Percentiles rank a stretch among this genome's conserved stretches.
phyloP scores from a whole-genome alignment of 75 land plant species.

The Picea sitchensis region DNA sequence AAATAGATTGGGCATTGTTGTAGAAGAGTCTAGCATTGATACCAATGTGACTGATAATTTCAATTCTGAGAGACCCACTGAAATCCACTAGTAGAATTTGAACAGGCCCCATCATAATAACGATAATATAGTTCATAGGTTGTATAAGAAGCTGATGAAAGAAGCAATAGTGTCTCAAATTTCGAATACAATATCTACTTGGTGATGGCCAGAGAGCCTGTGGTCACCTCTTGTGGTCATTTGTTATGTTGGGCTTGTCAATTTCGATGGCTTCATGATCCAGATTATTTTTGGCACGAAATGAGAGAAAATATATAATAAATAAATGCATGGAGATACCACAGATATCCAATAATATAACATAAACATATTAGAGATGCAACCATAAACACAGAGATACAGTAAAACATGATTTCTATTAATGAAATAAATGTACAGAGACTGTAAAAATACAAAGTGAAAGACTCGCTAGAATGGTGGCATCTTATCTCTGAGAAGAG shows the following conservation, averaged over 20 bases:
- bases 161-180: neutral
- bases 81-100: neutral
- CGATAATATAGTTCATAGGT: neutral
- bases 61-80: neutral
- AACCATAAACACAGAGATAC: no score
- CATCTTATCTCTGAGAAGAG: no score
- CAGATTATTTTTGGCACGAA: no score
- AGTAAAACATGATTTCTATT: no score
- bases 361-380: no score
- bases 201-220: conserved; percentile 49
- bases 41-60: neutral
- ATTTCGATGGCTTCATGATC: conserved; percentile 36
- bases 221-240: conserved; percentile 72
- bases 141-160: neutral
- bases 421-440: no score
- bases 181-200: conserved; percentile 74
- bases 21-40: neutral
- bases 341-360: no score
- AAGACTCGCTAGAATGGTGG: no score
- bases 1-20: neutral
- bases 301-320: no score
- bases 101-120: neutral
- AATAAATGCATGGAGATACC: no score
- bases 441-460: no score
- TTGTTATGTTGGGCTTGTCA: conserved; percentile 70